Percentiles rank a stretch among this genome's conserved stretches.
Evolutionary conservation across 345 rosid species (phyloP).

Genomic region (Camelina laxa): DNA sequence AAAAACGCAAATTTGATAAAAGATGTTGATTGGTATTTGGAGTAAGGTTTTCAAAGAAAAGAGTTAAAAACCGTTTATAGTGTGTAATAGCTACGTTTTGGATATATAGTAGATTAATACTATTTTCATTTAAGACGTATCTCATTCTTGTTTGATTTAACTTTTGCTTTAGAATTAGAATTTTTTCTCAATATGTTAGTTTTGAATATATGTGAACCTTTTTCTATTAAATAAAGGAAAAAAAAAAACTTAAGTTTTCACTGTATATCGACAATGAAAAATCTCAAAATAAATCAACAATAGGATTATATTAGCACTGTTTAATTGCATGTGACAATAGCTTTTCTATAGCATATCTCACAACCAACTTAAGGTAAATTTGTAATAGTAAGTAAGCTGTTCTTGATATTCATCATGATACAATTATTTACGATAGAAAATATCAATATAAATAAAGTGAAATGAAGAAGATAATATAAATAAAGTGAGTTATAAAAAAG

Average conservation of each 20-base stretch:
- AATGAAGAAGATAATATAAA: slow-evolving; percentile 39
- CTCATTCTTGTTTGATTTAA: too few species aligned
- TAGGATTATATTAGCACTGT: background rate
- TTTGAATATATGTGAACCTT: background rate
- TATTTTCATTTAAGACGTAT: too few species aligned
- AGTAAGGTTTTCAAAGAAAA: too few species aligned
- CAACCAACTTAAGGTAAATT: slow-evolving; percentile 12
- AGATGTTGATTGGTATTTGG: too few species aligned
- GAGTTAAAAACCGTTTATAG: too few species aligned
- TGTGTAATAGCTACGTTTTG: too few species aligned
- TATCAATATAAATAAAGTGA: background rate
- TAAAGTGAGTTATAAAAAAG: slow-evolving; percentile 32
- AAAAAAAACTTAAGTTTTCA: background rate
- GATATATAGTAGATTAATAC: too few species aligned
- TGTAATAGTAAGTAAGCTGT: background rate
- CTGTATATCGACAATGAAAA: too few species aligned
- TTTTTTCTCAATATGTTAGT: background rate
- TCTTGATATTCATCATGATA: slow-evolving; percentile 22
- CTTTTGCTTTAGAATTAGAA: background rate
- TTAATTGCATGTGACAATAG: background rate
- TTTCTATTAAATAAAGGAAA: too few species aligned
- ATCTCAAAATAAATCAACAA: background rate
- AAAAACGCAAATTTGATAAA: too few species aligned
- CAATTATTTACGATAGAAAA: slow-evolving; percentile 10
- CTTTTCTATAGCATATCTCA: background rate